These are phyloP conservation scores for Beauveria bassiana DNA, from an alignment of 2,329 filamentous ascomycete species.

Conservation along the genomic window DNA sequence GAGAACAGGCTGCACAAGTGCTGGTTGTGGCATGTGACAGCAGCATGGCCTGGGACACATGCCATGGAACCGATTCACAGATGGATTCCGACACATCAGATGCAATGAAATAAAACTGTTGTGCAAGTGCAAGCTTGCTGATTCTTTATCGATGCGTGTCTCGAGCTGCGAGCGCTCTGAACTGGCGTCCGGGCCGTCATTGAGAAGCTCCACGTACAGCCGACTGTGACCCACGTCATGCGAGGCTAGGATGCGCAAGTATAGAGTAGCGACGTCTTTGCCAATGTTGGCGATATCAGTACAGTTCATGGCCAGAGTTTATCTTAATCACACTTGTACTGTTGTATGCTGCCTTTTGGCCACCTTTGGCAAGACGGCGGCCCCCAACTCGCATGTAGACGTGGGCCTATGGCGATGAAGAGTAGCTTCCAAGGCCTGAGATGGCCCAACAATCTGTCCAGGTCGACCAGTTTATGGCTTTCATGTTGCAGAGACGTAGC, in stretches of 20 bases:
- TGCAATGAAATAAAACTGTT: background rate
- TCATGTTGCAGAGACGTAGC: constrained; percentile 45
- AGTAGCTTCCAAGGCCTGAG: background rate
- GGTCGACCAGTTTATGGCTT: constrained; percentile 18
- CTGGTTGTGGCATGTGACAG: background rate
- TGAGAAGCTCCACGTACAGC: background rate
- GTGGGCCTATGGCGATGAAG: background rate
- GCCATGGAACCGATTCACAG: background rate
- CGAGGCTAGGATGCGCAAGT: background rate
- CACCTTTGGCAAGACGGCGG: background rate
- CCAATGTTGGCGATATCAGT: background rate
- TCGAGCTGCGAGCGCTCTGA: background rate
- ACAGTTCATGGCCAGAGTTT: background rate
- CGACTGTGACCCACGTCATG: background rate
- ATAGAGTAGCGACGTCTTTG: background rate
- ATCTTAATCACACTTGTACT: background rate
- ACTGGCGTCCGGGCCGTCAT: background rate
- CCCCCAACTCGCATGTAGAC: background rate
- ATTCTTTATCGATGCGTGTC: background rate
- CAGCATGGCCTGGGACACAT: background rate
- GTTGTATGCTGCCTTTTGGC: background rate
- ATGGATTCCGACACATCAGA: background rate
- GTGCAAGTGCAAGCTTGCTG: background rate
- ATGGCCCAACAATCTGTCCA: background rate
- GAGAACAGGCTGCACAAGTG: background rate